These are phyloP conservation scores for Candida gigantensis DNA, from an alignment of 1,139 yeast species.

Conservation along the genomic window DNA sequence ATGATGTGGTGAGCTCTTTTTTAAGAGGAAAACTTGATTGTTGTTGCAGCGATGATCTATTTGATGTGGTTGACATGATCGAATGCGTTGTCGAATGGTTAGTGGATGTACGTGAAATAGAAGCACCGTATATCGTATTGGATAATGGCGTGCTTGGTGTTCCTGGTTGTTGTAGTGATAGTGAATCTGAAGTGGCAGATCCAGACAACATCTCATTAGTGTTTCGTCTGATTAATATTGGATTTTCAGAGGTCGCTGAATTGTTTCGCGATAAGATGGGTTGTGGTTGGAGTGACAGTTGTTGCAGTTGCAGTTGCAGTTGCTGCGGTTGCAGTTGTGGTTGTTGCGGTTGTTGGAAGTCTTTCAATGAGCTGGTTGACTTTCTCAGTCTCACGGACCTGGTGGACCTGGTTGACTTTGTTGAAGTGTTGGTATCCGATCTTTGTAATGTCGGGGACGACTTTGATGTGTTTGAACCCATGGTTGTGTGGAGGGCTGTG, in stretches of 20 bases:
- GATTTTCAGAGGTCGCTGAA: conserved; percentile 32
- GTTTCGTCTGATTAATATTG: conserved; percentile 52
- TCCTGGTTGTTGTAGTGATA: not conserved
- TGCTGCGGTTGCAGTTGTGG: not conserved
- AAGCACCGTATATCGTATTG: conserved; percentile 2
- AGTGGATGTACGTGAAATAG: conserved; percentile 35
- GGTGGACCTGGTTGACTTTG: conserved; percentile 33
- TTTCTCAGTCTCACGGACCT: conserved; percentile 46
- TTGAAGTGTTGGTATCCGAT: conserved; percentile 53
- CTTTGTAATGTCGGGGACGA: conserved; percentile 46
- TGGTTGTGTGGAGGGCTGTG: no score
- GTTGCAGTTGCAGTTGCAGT: not conserved
- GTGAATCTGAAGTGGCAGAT: not conserved
- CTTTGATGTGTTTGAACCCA: conserved; percentile 50
- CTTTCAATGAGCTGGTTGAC: conserved; percentile 19
- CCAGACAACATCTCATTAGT: conserved; percentile 21
- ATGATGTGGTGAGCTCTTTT: conserved; percentile 15
- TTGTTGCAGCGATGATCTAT: conserved; percentile 6
- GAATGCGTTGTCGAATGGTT: conserved; percentile 30
- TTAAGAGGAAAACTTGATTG: conserved; percentile 8
- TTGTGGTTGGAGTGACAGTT: conserved; percentile 4
- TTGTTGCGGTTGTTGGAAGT: conserved; percentile 25
- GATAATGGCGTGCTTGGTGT: not conserved
- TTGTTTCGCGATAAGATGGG: conserved; percentile 38
- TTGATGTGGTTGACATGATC: conserved; percentile 28